Conservation (phyloP, 441 rosid species). For the Cnidoscolus chayamansa region DNA sequence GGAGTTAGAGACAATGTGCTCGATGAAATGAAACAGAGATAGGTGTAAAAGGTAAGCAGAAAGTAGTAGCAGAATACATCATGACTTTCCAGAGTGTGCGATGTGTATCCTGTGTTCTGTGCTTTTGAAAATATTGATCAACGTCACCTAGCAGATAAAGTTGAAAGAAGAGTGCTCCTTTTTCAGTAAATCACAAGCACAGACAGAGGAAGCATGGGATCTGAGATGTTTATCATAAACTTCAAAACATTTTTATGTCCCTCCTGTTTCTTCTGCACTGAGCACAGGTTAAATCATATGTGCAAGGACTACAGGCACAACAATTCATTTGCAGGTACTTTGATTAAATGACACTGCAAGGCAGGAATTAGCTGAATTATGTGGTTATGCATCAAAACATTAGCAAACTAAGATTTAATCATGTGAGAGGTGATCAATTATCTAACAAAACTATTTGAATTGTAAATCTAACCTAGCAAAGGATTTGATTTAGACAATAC, state of each 20-base stretch:
- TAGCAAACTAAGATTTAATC: background rate
- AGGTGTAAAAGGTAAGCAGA: background rate
- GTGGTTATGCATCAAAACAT: background rate
- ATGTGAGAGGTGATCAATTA: background rate
- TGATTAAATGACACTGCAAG: background rate
- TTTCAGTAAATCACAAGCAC: conserved; percentile 5
- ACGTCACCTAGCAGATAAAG: background rate
- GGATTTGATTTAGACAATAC: background rate
- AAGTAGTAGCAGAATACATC: conserved; percentile 12
- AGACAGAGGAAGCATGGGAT: conserved; percentile 6
- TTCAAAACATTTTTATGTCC: background rate
- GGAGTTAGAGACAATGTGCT: background rate
- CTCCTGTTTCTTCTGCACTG: background rate
- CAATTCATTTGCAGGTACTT: background rate
- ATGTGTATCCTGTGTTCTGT: conserved; percentile 14
- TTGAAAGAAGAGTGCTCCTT: background rate
- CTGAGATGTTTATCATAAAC: background rate
- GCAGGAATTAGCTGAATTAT: background rate
- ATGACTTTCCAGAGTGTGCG: conserved; percentile 18
- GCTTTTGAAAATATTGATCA: conserved; percentile 20
- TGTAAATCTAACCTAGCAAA: background rate
- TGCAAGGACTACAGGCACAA: background rate
- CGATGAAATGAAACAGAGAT: background rate
- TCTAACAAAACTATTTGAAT: background rate
- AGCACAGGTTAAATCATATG: background rate